phyloP scores from a whole-genome alignment of 345 rosid species.

The Aethionema arabicum region DNA sequence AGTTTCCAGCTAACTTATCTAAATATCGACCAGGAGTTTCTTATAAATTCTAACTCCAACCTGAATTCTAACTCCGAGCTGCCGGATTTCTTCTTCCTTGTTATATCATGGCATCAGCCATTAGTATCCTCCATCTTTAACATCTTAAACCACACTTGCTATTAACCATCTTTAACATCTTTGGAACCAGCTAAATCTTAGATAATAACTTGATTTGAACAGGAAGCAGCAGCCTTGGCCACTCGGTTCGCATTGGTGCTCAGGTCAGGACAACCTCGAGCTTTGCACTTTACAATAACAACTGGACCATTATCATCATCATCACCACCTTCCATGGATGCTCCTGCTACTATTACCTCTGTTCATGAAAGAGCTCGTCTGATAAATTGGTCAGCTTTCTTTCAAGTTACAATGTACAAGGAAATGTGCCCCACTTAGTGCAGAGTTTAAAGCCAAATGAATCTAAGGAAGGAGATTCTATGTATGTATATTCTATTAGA shows the following conservation, averaged over 20 bases:
- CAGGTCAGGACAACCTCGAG: slow-evolving; percentile 70
- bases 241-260: slow-evolving; percentile 86
- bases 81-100: slow-evolving; percentile 90
- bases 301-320: slow-evolving; percentile 6
- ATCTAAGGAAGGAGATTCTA: slow-evolving; percentile 15
- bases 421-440: slow-evolving; percentile 13
- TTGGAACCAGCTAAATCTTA: background rate
- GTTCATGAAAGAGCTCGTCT: background rate
- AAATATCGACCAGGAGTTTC: background rate
- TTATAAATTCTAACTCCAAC: background rate
- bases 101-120: slow-evolving; percentile 98
- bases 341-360: background rate
- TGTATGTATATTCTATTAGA: background rate
- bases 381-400: slow-evolving; percentile 4
- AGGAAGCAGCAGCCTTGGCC: slow-evolving; percentile 90
- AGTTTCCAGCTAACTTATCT: background rate
- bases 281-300: slow-evolving; percentile 47
- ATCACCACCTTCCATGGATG: slow-evolving; percentile 1
- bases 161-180: slow-evolving; percentile 1
- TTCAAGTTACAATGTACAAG: slow-evolving; percentile 10
- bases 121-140: slow-evolving; percentile 74
- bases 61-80: too few species aligned
- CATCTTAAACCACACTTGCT: background rate
- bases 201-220: slow-evolving; percentile 23
- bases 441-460: background rate